Percentiles rank a stretch among this genome's conserved stretches.
phyloP scores from a whole-genome alignment of 352 stramenopile species.

The Phytophthora gonapodyides region DNA sequence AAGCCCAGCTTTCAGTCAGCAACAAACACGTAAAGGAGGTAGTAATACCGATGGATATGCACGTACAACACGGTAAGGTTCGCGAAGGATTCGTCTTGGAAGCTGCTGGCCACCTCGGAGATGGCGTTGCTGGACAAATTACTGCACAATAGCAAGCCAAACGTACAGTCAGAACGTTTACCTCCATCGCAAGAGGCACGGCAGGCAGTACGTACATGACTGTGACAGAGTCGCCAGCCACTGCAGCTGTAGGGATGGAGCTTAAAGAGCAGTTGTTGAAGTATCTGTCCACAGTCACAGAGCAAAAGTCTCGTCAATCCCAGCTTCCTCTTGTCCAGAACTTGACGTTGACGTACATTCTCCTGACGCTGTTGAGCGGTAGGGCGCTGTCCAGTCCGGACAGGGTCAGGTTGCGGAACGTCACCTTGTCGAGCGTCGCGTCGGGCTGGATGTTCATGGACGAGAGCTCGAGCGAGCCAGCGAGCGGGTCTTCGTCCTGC shows the following conservation, averaged over 20 bases:
- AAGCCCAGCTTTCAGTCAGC: constrained; percentile 11
- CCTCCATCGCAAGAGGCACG: not conserved
- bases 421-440: constrained; percentile 49
- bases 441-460: constrained; percentile 71
- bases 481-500: constrained; percentile 39
- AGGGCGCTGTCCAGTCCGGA: constrained; percentile 55
- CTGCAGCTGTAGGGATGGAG: constrained; percentile 56
- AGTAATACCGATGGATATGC: not conserved
- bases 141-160: constrained; percentile 21
- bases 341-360: constrained; percentile 47
- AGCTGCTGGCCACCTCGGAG: constrained; percentile 34
- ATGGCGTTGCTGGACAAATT: constrained; percentile 54
- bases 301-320: constrained; percentile 10
- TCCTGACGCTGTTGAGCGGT: constrained; percentile 50
- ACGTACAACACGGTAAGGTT: constrained; percentile 66
- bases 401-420: constrained; percentile 52
- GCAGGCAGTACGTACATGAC: constrained; percentile 30
- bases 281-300: constrained; percentile 34
- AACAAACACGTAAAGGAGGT: not conserved
- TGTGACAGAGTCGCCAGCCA: constrained; percentile 49
- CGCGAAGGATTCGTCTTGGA: constrained; percentile 46
- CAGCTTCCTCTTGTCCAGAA: not conserved
- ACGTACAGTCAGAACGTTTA: constrained; percentile 6
- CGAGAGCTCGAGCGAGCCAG: constrained; percentile 52
- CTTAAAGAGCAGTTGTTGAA: constrained; percentile 75